A percentile compares a stretch with the other conserved stretches of the same genome.
These are phyloP conservation scores for Rhodofomes roseus DNA, from an alignment of 1,284 basidiomycete species.

Conservation along the genomic window DNA sequence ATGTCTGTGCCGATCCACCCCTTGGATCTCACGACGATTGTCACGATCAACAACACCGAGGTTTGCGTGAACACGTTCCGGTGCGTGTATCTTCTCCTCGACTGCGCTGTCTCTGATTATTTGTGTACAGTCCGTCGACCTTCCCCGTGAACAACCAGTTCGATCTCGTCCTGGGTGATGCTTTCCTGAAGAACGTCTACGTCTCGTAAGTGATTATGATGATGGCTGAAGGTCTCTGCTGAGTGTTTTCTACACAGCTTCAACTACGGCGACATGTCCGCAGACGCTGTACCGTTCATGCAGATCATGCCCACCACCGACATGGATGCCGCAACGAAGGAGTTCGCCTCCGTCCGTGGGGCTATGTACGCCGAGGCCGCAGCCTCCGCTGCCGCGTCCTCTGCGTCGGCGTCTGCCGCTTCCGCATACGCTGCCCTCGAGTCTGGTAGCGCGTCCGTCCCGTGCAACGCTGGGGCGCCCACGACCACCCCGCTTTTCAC, in stretches of 20 bases:
- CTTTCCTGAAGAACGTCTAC: slow-evolving; percentile 39
- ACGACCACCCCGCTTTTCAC: neutral
- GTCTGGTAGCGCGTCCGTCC: neutral
- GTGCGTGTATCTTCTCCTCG: slow-evolving; percentile 2
- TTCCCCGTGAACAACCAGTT: slow-evolving; percentile 21
- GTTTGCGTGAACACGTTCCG: slow-evolving; percentile 23
- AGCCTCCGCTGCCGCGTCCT: slow-evolving; percentile 1
- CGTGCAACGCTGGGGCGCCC: neutral
- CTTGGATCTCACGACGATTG: slow-evolving; percentile 22
- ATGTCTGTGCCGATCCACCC: slow-evolving; percentile 22
- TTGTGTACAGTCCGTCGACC: slow-evolving; percentile 15
- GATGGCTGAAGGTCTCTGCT: neutral
- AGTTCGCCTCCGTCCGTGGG: slow-evolving; percentile 19
- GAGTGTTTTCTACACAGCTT: slow-evolving; percentile 22
- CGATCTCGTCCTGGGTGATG: slow-evolving; percentile 36
- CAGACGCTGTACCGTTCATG: slow-evolving; percentile 29
- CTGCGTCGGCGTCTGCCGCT: slow-evolving; percentile 3
- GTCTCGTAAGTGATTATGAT: slow-evolving; percentile 27
- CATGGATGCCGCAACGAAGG: slow-evolving; percentile 12
- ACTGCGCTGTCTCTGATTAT: neutral
- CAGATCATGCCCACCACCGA: slow-evolving; percentile 27
- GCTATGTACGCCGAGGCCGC: slow-evolving; percentile 9
- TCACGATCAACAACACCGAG: slow-evolving; percentile 14
- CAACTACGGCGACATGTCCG: slow-evolving; percentile 37
- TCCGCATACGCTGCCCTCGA: neutral